Conservation (phyloP, 2,329 filamentous ascomycete species). For the Fusarium goolgardi region DNA sequence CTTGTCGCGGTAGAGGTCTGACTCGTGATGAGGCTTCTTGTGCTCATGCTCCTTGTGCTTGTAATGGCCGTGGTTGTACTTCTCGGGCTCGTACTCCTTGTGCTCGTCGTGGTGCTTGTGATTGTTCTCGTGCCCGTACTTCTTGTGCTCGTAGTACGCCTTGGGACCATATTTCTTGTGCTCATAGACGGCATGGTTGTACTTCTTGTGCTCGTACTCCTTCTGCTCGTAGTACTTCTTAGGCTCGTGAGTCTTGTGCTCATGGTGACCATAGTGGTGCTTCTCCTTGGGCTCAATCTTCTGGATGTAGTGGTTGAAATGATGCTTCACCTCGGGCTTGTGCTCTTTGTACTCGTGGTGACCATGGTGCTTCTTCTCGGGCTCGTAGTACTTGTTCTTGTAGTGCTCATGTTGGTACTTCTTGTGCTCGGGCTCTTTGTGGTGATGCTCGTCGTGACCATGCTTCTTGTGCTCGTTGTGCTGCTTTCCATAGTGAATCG, state of each 20-base stretch:
- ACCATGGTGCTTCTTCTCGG: background rate
- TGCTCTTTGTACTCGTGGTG: background rate
- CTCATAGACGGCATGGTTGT: background rate
- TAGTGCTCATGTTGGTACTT: background rate
- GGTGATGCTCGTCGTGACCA: background rate
- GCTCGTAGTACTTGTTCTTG: background rate
- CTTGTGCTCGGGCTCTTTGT: background rate
- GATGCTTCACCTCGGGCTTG: background rate
- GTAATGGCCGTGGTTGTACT: background rate
- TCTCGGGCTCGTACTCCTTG: slow-evolving; percentile 1
- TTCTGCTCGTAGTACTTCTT: background rate
- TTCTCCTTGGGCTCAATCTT: background rate
- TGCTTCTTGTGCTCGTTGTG: background rate
- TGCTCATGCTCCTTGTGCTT: background rate
- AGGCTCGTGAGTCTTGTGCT: slow-evolving; percentile 3
- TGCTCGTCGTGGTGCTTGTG: background rate
- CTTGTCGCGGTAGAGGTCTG: background rate
- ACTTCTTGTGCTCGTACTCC: background rate
- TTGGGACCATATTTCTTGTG: slow-evolving; percentile 5
- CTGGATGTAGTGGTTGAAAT: background rate
- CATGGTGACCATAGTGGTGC: background rate
- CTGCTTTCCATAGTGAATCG: background rate
- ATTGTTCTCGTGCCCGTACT: background rate
- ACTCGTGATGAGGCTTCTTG: background rate
- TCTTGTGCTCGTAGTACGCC: background rate